Evolutionary conservation across 345 rosid genomes (phyloP), one percentile per base, ranked within the genome.

Genomic region (Gossypium herbaceum): DNA sequence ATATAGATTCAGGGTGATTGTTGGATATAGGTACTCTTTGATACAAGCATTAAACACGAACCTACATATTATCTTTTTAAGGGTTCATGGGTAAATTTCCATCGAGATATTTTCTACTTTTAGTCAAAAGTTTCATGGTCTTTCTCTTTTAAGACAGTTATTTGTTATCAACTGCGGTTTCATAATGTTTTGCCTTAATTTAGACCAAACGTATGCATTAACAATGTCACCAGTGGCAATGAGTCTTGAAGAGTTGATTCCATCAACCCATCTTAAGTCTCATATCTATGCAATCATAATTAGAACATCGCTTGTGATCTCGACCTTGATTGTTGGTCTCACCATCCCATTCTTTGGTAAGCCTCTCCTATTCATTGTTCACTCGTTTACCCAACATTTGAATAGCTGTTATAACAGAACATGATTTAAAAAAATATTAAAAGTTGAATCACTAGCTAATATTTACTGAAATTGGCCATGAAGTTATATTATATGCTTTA

Each of bases 231-330:
- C 98, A 0, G 97, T 94, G 41, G 97, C 97, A 52, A 79, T 94
- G 97, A 87, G 98, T 80, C 89, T 94, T 43, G 98, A 94, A 82
- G 98, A 94, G 73, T 79, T 94, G 80, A 75, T 94, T 77, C 95
- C 98, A 58, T 85, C 92, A 72, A 85, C 56, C 80, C 84, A 80
- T 43, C 73, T 68, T 52, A 87, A 86, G 82, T 87, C 90, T 78
- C 87, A 87, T 79, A 55, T 89, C 34, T 90, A 85, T 12, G 82
- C 91, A 2, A 84, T 92, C 43, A 27, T 82, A 83, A 91, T 94
- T 77, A 86, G 98, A 80, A 94, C 95, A 3, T 82, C 83, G 16
- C 76, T 94, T 57, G 97, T 84, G 73, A 50, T 94, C 75, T 94
- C 97, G 17, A 94, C 97, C 73, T 81, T 94, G 81, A 12, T 92